Conservation (phyloP, 2,329 filamentous ascomycete genomes). For the Colletotrichum chrysophilum region DNA sequence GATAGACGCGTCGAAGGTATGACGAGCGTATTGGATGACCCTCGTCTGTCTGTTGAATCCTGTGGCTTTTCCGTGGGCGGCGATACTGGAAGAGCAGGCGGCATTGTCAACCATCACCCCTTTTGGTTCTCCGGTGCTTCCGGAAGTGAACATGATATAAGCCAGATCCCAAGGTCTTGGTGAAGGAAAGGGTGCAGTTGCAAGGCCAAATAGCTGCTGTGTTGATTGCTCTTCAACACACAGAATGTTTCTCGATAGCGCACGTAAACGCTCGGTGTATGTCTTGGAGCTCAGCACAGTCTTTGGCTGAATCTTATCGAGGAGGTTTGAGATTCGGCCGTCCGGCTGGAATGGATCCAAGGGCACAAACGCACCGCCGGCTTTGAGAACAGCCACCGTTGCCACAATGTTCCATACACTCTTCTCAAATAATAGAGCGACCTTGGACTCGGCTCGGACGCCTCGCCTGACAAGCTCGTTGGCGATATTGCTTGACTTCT, state of each 20-base stretch:
- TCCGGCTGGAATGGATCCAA: conserved; percentile 24
- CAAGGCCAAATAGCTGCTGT: not conserved
- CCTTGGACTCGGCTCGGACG: not conserved
- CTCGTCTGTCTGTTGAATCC: not conserved
- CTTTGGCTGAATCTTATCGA: conserved; percentile 1
- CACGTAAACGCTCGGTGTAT: not conserved
- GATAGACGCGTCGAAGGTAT: conserved; percentile 14
- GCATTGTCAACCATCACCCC: conserved; percentile 23
- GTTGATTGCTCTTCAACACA: conserved; percentile 16
- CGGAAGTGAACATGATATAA: conserved; percentile 24
- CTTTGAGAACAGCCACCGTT: conserved; percentile 22
- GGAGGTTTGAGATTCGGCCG: conserved; percentile 17
- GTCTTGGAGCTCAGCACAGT: not conserved
- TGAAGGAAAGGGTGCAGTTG: not conserved
- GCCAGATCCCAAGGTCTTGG: conserved; percentile 1
- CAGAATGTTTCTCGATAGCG: not conserved
- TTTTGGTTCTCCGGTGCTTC: conserved; percentile 26
- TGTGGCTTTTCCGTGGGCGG: not conserved
- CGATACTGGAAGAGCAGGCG: not conserved
- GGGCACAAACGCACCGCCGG: conserved; percentile 15
- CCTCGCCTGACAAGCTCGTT: not conserved
- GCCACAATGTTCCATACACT: conserved; percentile 28
- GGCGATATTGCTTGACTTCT: conserved; percentile 23
- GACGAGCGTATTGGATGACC: conserved; percentile 1
- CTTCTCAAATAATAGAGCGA: conserved; percentile 33